Evolutionary conservation across 2,329 filamentous ascomycete species (phyloP).

Genomic region (Ceratocystis variospora): DNA sequence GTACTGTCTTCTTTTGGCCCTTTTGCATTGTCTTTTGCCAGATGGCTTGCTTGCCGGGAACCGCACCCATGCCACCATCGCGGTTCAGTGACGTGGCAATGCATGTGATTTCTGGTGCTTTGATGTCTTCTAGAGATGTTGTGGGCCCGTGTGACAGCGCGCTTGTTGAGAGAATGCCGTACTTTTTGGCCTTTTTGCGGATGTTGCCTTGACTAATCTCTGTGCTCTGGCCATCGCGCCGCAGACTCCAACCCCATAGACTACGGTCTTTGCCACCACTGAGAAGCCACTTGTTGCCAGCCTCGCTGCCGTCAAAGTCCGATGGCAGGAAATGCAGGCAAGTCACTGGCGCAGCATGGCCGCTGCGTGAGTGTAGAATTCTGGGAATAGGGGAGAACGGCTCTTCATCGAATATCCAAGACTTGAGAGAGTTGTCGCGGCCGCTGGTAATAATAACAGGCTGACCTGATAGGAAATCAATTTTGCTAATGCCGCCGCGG

Average conservation of each 20-base stretch:
- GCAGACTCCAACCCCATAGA: slow-evolving; percentile 91
- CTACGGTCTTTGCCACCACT: slow-evolving; percentile 82
- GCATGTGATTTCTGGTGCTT: slow-evolving; percentile 81
- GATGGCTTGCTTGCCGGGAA: slow-evolving; percentile 62
- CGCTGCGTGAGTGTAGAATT: slow-evolving; percentile 71
- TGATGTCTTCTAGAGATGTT: slow-evolving; percentile 58
- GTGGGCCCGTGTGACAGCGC: slow-evolving; percentile 46
- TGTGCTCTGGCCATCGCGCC: slow-evolving; percentile 82
- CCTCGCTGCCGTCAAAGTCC: slow-evolving; percentile 77
- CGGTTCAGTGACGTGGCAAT: slow-evolving; percentile 86
- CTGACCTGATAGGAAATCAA: slow-evolving; percentile 82
- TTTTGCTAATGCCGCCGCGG: slow-evolving; percentile 65
- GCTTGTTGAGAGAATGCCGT: slow-evolving; percentile 51
- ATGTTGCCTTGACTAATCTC: slow-evolving; percentile 87
- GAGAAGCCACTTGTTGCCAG: slow-evolving; percentile 82
- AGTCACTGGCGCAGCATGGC: slow-evolving; percentile 76
- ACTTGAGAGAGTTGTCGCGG: slow-evolving; percentile 82
- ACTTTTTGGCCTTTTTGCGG: slow-evolving; percentile 78
- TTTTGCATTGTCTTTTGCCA: slow-evolving; percentile 48
- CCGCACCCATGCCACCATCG: slow-evolving; percentile 81
- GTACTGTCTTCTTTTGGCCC: slow-evolving; percentile 45
- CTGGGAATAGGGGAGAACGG: slow-evolving; percentile 80
- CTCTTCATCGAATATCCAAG: slow-evolving; percentile 90
- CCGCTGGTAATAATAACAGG: slow-evolving; percentile 83
- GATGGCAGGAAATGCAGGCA: slow-evolving; percentile 74